Conservation (phyloP, 2,329 filamentous ascomycete genomes). For the Elsinoe arachidis region DNA sequence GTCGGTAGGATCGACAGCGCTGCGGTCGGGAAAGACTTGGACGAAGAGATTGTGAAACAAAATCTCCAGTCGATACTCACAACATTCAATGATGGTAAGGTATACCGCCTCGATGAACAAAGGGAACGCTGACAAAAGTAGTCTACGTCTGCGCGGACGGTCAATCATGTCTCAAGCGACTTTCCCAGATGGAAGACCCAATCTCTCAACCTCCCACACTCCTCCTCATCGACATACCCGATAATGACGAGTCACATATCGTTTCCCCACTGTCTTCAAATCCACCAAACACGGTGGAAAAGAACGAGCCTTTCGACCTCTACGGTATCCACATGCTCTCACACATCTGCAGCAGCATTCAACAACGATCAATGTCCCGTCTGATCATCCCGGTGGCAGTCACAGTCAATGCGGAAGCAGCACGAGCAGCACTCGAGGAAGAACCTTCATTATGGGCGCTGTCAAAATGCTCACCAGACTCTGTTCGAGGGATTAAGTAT, state of each 20-base stretch:
- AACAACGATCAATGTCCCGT: conserved; percentile 32
- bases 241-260: conserved; percentile 35
- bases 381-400: conserved; percentile 34
- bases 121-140: conserved; percentile 3
- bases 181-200: conserved; percentile 29
- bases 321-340: conserved; percentile 36
- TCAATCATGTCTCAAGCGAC: conserved; percentile 30
- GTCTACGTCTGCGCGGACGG: conserved; percentile 35
- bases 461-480: conserved; percentile 13
- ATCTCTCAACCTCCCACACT: conserved; percentile 30
- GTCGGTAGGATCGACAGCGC: conserved; percentile 20
- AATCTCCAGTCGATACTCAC: conserved; percentile 34
- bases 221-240: conserved; percentile 36
- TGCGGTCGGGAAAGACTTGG: conserved; percentile 19
- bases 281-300: conserved; percentile 25
- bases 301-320: conserved; percentile 32
- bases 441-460: conserved; percentile 12
- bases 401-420: conserved; percentile 10
- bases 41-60: conserved; percentile 29
- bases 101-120: background rate
- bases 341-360: conserved; percentile 35
- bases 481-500: conserved; percentile 37
- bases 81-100: conserved; percentile 34
- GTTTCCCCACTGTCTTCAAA: conserved; percentile 34
- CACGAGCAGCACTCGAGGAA: conserved; percentile 9